Evolutionary conservation across 164 flowering plant genomes (phyloP).

Genomic region (Piper betle): DNA sequence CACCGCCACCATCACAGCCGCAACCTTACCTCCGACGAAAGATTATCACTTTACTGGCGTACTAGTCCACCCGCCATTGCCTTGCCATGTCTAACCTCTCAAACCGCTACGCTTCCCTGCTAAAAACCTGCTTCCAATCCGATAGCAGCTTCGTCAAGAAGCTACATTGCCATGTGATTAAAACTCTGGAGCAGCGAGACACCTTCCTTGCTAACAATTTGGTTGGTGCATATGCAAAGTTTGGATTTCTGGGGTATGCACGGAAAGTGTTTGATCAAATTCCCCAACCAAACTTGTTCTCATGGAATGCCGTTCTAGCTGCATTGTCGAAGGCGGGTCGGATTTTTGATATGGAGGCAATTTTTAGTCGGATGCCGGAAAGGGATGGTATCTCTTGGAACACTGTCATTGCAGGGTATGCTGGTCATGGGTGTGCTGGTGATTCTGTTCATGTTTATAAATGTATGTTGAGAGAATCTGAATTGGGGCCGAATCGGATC

Average conservation of each 20-base stretch:
- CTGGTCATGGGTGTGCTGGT: constrained; percentile 3
- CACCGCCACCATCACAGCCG: too few relatives aligned
- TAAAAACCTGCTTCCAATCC: constrained; percentile 43
- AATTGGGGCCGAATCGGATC: constrained; percentile 13
- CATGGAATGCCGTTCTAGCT: constrained; percentile 69
- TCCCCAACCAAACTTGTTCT: constrained; percentile 43
- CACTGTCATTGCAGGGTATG: constrained; percentile 21
- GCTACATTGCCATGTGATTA: constrained; percentile 49
- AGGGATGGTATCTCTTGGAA: constrained; percentile 37
- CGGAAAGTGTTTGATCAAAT: constrained; percentile 58
- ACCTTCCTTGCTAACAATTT: constrained; percentile 47
- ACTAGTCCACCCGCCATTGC: too few relatives aligned
- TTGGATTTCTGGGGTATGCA: constrained; percentile 36
- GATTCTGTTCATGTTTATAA: constrained; percentile 11
- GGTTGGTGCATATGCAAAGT: constrained; percentile 28
- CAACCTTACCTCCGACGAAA: too few relatives aligned
- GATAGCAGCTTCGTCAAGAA: constrained; percentile 30
- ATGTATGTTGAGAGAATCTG: constrained; percentile 12
- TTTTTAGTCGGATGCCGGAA: constrained; percentile 14
- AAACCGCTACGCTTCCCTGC: constrained; percentile 35
- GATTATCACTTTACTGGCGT: too few relatives aligned
- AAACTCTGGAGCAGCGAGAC: constrained; percentile 34
- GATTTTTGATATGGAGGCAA: constrained; percentile 11
- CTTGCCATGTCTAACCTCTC: constrained; percentile 21
- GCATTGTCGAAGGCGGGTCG: constrained; percentile 49